Base-by-base conservation (phyloP, 2,329 filamentous ascomycete species). In the Thielaviopsis euricoi region DNA sequence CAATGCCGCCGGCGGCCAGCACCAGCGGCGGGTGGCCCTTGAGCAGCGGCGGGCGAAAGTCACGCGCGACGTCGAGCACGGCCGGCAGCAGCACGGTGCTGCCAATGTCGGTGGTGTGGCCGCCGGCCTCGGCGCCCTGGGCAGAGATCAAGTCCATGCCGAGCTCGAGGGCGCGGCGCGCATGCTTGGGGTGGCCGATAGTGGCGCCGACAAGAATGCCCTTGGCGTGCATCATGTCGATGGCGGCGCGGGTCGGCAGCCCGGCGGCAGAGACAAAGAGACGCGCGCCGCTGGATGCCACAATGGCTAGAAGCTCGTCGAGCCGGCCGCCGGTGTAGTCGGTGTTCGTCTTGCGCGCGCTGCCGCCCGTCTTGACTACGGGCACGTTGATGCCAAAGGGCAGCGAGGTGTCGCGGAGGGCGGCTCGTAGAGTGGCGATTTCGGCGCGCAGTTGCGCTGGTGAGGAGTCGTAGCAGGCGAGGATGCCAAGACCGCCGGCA, bases 121-220 rank as follows among this genome's bases (percentile, higher is more conserved):
- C 91, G 19, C 91, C 91, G 1, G 90, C 91, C 70, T 97, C 91
- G 55, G 89, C 89, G 52, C 91, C 91, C 73, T 97, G 91, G 1
- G 90, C 84, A 68, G 89, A 95, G 6, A 97, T 79, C 62, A 96
- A 84, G 71, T 97, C 91, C 10, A 95, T 89, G 50, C 91, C 91
- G 0, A 85, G 80, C 54, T 89, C 81, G 3, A 97, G 74, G 2
- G 90, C 90, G 73, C 96, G 96, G 68, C 85, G 80, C 0, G 90
- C 90, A 69, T 97, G 91, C 68, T 86, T 89, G 1, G 91, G 90
- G 65, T 90, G 87, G 0, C 91, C 91, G 21, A 96, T 89, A 90
- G 96, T 96, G 70, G 96, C 96, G 89, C 96, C 96, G 40, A 96
- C 77, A 60, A 94, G 68, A 48, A 97, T 86, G 0, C 86, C 87